Percentiles rank a stretch among this genome's conserved stretches.
Evolutionary conservation across 148 eudicot species (phyloP).

Genomic region (Arctostaphylos glauca): DNA sequence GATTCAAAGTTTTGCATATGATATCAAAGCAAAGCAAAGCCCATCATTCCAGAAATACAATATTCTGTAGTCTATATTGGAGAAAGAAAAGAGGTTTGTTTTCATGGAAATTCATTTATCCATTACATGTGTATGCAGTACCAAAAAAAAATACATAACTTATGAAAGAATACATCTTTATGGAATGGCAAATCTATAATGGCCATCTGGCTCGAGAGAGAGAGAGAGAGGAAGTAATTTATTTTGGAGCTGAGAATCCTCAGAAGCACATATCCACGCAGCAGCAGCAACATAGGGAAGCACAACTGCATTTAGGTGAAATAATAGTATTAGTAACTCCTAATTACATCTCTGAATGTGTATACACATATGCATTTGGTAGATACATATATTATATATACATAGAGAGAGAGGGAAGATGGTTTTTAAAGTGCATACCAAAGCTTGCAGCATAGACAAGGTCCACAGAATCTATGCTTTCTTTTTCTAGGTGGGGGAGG

Average conservation of each 20-base stretch:
- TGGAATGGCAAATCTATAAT: background rate
- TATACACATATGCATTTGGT: no score
- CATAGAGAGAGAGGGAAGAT: background rate
- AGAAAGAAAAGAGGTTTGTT: background rate
- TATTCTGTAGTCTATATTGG: background rate
- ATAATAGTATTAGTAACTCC: background rate
- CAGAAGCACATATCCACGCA: constrained; percentile 9
- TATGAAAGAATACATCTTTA: background rate
- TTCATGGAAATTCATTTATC: background rate
- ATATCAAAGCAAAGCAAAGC: background rate
- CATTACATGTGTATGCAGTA: background rate
- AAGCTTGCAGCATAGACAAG: constrained; percentile 15
- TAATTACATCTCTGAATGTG: background rate
- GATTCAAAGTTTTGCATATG: background rate
- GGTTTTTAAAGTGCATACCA: constrained; percentile 2
- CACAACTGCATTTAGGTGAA: constrained; percentile 8
- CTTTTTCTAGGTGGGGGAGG: background rate
- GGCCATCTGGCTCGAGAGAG: background rate
- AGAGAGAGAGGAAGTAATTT: background rate
- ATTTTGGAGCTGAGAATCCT: background rate
- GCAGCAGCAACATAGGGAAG: constrained; percentile 13
- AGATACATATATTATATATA: no score
- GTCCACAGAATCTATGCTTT: background rate
- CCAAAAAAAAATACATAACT: background rate
- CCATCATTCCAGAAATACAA: background rate